These are phyloP conservation scores for Acorus gramineus DNA, from an alignment of 106 monocot species.

Conservation along the genomic window DNA sequence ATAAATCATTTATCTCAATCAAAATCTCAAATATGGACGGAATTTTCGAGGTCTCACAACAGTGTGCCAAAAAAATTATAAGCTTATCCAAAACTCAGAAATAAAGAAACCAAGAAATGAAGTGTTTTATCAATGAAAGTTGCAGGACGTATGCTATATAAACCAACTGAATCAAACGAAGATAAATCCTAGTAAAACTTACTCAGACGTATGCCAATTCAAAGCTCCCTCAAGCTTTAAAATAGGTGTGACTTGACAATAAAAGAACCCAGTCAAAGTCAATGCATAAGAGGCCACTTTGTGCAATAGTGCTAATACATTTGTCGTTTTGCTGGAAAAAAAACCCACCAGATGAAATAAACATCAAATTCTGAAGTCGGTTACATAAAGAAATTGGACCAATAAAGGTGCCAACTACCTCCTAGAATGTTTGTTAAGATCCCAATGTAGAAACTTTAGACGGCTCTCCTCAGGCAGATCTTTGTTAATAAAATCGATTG, in stretches of 20 bases:
- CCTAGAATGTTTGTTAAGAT: constrained; percentile 56
- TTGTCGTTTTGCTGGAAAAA: constrained; percentile 48
- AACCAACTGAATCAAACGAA: too few species aligned
- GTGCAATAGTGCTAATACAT: constrained; percentile 49
- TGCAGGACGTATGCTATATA: too few species aligned
- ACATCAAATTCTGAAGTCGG: too few species aligned
- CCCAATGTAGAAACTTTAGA: constrained; percentile 66
- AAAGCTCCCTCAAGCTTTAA: constrained; percentile 18
- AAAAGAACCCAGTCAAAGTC: constrained; percentile 67
- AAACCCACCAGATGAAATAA: not conserved
- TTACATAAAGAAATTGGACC: too few species aligned
- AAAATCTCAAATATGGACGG: too few species aligned
- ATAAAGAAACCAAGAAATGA: too few species aligned
- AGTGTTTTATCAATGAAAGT: too few species aligned
- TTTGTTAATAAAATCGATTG: constrained; percentile 65
- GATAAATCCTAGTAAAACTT: not conserved
- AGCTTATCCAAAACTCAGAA: too few species aligned
- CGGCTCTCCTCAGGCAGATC: constrained; percentile 42
- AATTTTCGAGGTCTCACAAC: too few species aligned
- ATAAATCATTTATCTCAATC: too few species aligned
- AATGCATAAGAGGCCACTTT: constrained; percentile 60
- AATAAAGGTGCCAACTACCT: constrained; percentile 20
- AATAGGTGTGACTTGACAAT: constrained; percentile 45
- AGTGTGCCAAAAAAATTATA: too few species aligned
- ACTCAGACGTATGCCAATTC: constrained; percentile 23